Percentiles rank a stretch among this genome's conserved stretches.
These are phyloP conservation scores for Stemphylium beticola DNA, from an alignment of 2,329 filamentous ascomycete genomes.

Conservation along the genomic window DNA sequence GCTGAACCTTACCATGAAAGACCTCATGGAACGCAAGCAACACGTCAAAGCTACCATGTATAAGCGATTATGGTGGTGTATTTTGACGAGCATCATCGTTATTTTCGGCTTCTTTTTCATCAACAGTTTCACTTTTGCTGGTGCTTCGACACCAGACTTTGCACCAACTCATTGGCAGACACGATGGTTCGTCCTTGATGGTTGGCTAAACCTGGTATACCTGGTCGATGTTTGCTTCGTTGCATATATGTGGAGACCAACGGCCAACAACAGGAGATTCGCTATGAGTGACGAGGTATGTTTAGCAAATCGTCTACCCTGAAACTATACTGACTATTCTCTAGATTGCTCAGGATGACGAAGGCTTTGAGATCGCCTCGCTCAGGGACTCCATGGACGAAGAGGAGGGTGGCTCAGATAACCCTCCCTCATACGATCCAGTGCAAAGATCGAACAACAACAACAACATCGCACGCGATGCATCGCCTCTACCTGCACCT, in stretches of 20 bases:
- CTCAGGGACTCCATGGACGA: constrained; percentile 78
- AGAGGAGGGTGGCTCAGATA: constrained; percentile 57
- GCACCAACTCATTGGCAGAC: constrained; percentile 97
- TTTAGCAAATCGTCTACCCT: not conserved
- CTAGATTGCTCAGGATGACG: constrained; percentile 92
- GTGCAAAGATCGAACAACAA: constrained; percentile 38
- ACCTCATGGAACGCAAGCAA: constrained; percentile 93
- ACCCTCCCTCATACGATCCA: constrained; percentile 51
- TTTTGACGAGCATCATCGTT: constrained; percentile 87
- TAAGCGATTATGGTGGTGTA: constrained; percentile 98
- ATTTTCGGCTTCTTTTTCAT: constrained; percentile 99
- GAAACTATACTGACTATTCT: constrained; percentile 37
- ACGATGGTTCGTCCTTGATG: constrained; percentile 95
- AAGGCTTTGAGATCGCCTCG: constrained; percentile 95
- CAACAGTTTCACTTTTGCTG: constrained; percentile 94
- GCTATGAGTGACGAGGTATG: constrained; percentile 95
- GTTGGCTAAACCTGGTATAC: constrained; percentile 97
- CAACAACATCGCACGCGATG: constrained; percentile 42
- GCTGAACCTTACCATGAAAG: constrained; percentile 92
- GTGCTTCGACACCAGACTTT: constrained; percentile 82
- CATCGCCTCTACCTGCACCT: constrained; percentile 61
- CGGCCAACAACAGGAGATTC: constrained; percentile 94
- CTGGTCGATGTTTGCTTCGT: constrained; percentile 91
- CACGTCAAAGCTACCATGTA: constrained; percentile 95
- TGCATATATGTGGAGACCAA: constrained; percentile 95